Percentiles rank a stretch among this genome's conserved stretches.
Evolutionary conservation across 495 filamentous ascomycete genomes (phyloP).

Genomic region (Cercophora scortea): DNA sequence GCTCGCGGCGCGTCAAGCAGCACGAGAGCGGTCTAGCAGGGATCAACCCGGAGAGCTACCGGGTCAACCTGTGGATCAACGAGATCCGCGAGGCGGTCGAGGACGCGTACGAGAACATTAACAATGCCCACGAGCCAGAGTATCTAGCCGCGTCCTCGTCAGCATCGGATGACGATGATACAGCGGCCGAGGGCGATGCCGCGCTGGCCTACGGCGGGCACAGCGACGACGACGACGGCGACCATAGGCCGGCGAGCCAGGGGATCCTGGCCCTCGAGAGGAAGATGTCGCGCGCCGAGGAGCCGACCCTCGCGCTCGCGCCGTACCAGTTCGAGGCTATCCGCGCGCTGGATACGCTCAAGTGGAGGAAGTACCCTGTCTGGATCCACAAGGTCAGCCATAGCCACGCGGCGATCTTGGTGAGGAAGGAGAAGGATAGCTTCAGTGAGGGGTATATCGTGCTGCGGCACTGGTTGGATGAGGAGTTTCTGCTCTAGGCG

Average conservation of each 20-base stretch:
- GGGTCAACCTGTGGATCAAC: slow-evolving; percentile 66
- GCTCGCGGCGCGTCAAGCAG: slow-evolving; percentile 60
- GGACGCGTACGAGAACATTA: slow-evolving; percentile 62
- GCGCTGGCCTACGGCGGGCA: too few species aligned
- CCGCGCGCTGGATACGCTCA: slow-evolving; percentile 62
- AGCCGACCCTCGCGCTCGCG: slow-evolving; percentile 68
- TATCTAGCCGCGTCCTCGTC: slow-evolving; percentile 35
- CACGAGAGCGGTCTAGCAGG: slow-evolving; percentile 67
- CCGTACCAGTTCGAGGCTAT: slow-evolving; percentile 78
- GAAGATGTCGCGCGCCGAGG: slow-evolving; percentile 23
- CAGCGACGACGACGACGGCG: slow-evolving; percentile 5
- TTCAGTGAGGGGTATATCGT: slow-evolving; percentile 75
- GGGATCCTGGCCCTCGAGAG: slow-evolving; percentile 28
- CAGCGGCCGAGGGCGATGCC: not conserved
- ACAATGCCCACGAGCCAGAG: slow-evolving; percentile 51
- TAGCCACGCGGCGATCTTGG: slow-evolving; percentile 86
- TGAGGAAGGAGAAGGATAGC: slow-evolving; percentile 51
- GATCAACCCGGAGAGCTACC: slow-evolving; percentile 55
- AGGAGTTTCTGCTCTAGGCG: slow-evolving; percentile 49
- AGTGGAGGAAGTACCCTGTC: slow-evolving; percentile 75
- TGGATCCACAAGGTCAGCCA: slow-evolving; percentile 76
- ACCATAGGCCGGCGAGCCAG: slow-evolving; percentile 15
- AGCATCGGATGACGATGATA: not conserved
- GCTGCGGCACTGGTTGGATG: slow-evolving; percentile 70
- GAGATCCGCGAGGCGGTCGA: slow-evolving; percentile 66